Evolutionary conservation across 2,329 filamentous ascomycete genomes (phyloP), one percentile per base, ranked within the genome.

Genomic region (Fusarium hainanense): DNA sequence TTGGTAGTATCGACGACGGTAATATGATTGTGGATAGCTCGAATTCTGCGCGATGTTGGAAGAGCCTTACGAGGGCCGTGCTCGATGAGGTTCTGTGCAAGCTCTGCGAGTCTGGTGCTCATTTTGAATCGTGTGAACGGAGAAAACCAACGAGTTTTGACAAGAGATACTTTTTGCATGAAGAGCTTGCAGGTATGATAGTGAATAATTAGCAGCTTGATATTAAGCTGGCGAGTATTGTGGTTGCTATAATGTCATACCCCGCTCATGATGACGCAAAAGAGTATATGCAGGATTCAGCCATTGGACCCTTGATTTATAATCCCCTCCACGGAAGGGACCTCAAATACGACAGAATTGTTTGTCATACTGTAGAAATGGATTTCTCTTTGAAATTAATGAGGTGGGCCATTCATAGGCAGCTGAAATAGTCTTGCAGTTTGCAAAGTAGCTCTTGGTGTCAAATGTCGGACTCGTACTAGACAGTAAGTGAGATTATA

Each of bases 1-100:
- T 74, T 63, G 1, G 75, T 77, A 1, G 81, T 81, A 59, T 84
- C 82, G 18, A 80, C 76, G 25, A 81, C 77, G 58, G 71, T 72
- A 7, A 68, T 69, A 25, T 74, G 70, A 58, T 80, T 77, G 58
- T 77, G 73, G 12, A 80, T 56, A 43, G 80, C 77, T 14, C 79
- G 75, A 27, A 81, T 66, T 7, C 79, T 75, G 13, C 79, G 78
- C 4, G 74, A 67, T 25, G 76, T 70, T 4, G 50, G 40, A 7
- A 68, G 48, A 0, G 49, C 63, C 25, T 68, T 77, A 7, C 59
- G 60, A 13, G 74, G 69, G 3, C 72, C 73, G 25, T 71, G 46
- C 14, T 70, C 51, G 20, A 72, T 58, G 16, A 72, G 54, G 7
- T 34, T 63, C 12, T 54, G 50, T 3, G 51, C 69, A 30, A 72